Evolutionary conservation across 2,329 filamentous ascomycete genomes (phyloP).

Genomic region (Ceratocystis ficicola): DNA sequence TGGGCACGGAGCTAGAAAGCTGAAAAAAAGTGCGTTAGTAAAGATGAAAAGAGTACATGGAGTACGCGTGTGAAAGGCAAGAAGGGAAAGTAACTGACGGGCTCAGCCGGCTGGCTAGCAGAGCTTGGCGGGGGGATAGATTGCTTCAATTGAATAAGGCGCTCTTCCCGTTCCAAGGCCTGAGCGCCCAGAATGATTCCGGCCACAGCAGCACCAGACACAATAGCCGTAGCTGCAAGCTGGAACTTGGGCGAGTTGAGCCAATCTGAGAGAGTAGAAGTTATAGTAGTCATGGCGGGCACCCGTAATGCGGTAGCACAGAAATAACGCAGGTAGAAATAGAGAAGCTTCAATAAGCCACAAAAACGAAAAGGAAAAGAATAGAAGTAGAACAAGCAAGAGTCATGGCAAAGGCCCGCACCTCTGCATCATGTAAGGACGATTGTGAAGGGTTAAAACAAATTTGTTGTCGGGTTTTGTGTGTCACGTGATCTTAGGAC

Average conservation of each 20-base stretch:
- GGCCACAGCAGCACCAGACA: conserved; percentile 49
- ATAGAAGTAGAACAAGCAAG: conserved; percentile 19
- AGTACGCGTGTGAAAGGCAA: background rate
- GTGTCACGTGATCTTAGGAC: background rate
- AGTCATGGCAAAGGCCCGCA: background rate
- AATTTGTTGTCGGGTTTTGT: background rate
- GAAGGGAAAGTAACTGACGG: conserved; percentile 16
- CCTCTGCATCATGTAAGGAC: background rate
- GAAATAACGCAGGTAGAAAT: background rate
- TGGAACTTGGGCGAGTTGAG: conserved; percentile 40
- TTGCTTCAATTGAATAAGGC: conserved; percentile 45
- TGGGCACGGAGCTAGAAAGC: conserved; percentile 51
- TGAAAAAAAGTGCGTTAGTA: conserved; percentile 27
- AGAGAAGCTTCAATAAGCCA: background rate
- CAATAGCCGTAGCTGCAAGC: conserved; percentile 57
- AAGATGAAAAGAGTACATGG: background rate
- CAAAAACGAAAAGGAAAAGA: background rate
- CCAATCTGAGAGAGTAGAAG: conserved; percentile 20
- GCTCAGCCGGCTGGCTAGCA: conserved; percentile 19
- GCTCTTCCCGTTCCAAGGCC: conserved; percentile 42
- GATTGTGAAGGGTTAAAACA: background rate
- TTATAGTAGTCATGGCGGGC: conserved; percentile 19
- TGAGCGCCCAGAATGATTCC: conserved; percentile 52
- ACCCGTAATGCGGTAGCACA: background rate
- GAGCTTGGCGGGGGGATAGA: conserved; percentile 40